A percentile compares a stretch with the other conserved stretches of the same genome.
Conservation (phyloP, 345 rosid genomes). For the Noccaea caerulescens region DNA sequence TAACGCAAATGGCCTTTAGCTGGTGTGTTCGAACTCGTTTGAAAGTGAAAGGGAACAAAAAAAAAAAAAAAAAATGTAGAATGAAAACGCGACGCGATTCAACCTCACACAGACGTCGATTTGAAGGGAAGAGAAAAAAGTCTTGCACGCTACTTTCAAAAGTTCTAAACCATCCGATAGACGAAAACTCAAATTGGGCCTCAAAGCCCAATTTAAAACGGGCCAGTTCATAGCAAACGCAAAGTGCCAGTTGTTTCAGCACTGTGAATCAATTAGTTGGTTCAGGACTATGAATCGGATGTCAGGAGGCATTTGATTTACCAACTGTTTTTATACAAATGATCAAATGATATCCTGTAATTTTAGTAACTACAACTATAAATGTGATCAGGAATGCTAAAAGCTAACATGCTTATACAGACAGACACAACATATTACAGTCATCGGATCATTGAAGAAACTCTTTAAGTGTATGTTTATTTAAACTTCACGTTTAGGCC, state of each 20-base stretch:
- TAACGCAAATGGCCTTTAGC: conserved; percentile 39
- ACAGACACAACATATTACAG: conserved; percentile 17
- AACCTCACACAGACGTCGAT: conserved; percentile 32
- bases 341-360: background rate
- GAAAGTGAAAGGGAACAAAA: conserved; percentile 14
- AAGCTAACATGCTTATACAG: conserved; percentile 28
- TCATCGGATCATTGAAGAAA: background rate
- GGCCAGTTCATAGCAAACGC: background rate
- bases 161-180: background rate
- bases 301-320: background rate
- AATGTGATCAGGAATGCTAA: conserved; percentile 13
- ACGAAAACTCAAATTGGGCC: conserved; percentile 26
- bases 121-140: conserved; percentile 8
- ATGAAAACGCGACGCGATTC: conserved; percentile 36
- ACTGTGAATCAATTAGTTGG: background rate
- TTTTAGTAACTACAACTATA: conserved; percentile 25
- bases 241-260: too few species aligned
- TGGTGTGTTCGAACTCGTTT: conserved; percentile 38
- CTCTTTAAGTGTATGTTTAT: background rate
- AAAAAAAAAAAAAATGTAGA: conserved; percentile 1
- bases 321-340: conserved; percentile 18
- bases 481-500: conserved; percentile 75
- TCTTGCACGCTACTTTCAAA: conserved; percentile 19
- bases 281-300: background rate
- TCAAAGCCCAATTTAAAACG: conserved; percentile 7